Evolutionary conservation across 208 protist species (phyloP).

Genomic region (Trypanosoma conorhini): DNA sequence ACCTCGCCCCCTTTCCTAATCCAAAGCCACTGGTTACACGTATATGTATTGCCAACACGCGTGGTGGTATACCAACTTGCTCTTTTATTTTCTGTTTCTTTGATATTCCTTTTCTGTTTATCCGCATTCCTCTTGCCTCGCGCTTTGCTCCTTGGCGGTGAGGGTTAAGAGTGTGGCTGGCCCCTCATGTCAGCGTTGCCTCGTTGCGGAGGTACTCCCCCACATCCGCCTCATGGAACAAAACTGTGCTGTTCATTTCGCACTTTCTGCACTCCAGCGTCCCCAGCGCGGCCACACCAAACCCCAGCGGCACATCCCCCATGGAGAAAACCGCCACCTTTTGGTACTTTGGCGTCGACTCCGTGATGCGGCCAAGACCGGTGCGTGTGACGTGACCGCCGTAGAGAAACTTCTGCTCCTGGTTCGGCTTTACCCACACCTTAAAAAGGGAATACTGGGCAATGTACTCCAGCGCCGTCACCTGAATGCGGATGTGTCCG

Average conservation of each 20-base stretch:
- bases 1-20: neutral
- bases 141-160: neutral
- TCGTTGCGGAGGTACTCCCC: constrained; percentile 98
- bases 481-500: constrained; percentile 87
- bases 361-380: constrained; percentile 98
- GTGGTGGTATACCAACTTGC: neutral
- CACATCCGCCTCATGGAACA: constrained; percentile 98
- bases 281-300: constrained; percentile 96
- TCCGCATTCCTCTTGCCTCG: neutral
- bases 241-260: constrained; percentile 96
- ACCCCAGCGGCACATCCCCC: constrained; percentile 97
- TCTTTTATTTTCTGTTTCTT: constrained; percentile 11
- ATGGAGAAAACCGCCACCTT: constrained; percentile 98
- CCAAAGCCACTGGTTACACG: neutral
- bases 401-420: constrained; percentile 99
- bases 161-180: neutral
- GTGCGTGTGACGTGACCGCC: constrained; percentile 98
- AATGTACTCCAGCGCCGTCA: constrained; percentile 92
- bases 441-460: constrained; percentile 96
- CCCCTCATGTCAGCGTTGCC: constrained; percentile 85
- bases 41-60: neutral
- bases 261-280: constrained; percentile 97
- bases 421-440: constrained; percentile 99
- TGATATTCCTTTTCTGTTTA: neutral
- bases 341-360: constrained; percentile 97